Evolutionary conservation across 495 filamentous ascomycete species (phyloP).

Genomic region (Penicillium macrosclerotiorum): DNA sequence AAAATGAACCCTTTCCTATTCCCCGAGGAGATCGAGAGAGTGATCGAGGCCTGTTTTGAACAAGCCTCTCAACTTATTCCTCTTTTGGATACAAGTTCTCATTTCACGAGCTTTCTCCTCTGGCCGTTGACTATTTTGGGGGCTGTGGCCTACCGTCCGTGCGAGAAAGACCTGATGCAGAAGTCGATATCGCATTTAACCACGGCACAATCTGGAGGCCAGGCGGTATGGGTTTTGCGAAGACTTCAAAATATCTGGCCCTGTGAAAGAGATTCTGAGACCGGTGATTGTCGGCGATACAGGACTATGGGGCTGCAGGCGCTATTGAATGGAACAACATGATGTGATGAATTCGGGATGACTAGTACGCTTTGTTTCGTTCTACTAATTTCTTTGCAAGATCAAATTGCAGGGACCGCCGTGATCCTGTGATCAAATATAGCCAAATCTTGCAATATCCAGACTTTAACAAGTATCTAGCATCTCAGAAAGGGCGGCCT

Average conservation of each 20-base stretch:
- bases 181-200: not conserved
- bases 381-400: too few relatives aligned
- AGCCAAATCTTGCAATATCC: not conserved
- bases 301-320: too few relatives aligned
- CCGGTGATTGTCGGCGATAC: too few relatives aligned
- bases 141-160: not conserved
- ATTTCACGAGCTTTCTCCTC: conserved; percentile 10
- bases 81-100: not conserved
- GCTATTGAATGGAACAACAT: too few relatives aligned
- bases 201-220: not conserved
- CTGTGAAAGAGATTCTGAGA: too few relatives aligned
- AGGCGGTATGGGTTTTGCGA: conserved; percentile 8
- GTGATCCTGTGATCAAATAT: not conserved
- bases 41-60: not conserved
- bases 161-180: not conserved
- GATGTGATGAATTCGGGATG: too few relatives aligned
- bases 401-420: too few relatives aligned
- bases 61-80: not conserved
- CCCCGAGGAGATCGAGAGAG: not conserved
- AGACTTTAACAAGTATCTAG: conserved; percentile 58
- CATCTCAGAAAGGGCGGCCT: conserved; percentile 62
- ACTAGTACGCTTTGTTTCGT: too few relatives aligned
- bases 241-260: conserved; percentile 9
- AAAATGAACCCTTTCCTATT: conserved; percentile 4
- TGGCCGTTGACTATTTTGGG: conserved; percentile 14